Evolutionary conservation across 164 flowering plant genomes (phyloP), one percentile per base, ranked within the genome.

Genomic region (Buxus sempervirens): DNA sequence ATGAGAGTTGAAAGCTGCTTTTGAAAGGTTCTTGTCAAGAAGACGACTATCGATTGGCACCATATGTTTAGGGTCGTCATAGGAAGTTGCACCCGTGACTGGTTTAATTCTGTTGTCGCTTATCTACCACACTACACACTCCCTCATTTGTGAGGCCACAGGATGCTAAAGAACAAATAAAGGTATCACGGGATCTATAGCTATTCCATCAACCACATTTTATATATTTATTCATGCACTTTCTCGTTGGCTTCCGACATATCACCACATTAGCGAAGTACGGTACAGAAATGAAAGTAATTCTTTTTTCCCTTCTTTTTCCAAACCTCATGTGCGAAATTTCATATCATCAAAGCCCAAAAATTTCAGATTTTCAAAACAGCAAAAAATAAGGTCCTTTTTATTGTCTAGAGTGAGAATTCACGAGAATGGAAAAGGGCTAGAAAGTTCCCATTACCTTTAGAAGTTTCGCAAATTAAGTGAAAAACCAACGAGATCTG

Each of bases 111-210:
- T 28, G 27, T 73, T 77, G 74, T 70, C 70, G 73, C 65, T 36
- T 49, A 13, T 53, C 69, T 36, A 26, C 74, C n/a, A 26, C 36
- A 26, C 74, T 25, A 26, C 62, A 64, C 57, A 60, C 62, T 38
- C 20, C 57, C 61, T 32, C 53, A 54, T 57, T 55, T 67, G 67
- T 60, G 51, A 25, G 74, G 60, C 80, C 78, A 77, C 72, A 62
- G 49, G 70, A n/a, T 55, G 72, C 84, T 71, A 83, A 64, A 75
- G 73, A 78, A 84, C 87, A 86, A 85, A 21, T 41, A 45, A 80
- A 76, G 71, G 82, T n/a, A 32, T 88, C 90, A 86, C 90, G 90
- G 75, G 93, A 75, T 58, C 18, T 48, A 20, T 56, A 56, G 65
- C 45, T 26, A 49, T 51, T 59, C 72, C 70, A 62, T 64, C 75